A percentile compares a stretch with the other conserved stretches of the same genome.
Evolutionary conservation across 2,329 filamentous ascomycete species (phyloP).

Genomic region (Penicillium sp.): DNA sequence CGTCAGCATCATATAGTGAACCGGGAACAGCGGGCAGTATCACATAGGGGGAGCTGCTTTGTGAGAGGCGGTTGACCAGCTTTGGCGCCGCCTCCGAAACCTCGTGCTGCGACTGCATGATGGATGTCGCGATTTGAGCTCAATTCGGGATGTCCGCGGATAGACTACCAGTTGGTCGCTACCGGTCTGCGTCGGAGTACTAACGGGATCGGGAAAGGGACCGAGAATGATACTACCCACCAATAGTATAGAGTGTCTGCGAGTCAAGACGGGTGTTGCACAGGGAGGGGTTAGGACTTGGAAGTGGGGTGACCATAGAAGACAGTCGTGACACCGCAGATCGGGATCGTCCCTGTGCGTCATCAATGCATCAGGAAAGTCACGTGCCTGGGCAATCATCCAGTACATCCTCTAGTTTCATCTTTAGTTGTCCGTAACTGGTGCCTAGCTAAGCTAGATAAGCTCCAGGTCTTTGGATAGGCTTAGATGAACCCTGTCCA

Average conservation of each 20-base stretch:
- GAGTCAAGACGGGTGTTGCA: conserved; percentile 6
- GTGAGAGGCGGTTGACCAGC: conserved; percentile 54
- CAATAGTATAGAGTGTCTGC: conserved; percentile 3
- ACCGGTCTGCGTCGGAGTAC: conserved; percentile 11
- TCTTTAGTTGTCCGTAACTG: not conserved
- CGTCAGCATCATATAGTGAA: conserved; percentile 13
- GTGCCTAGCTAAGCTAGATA: no score
- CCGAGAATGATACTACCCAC: conserved; percentile 10
- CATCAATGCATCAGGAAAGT: conserved; percentile 27
- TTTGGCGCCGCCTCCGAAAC: conserved; percentile 24
- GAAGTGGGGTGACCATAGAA: conserved; percentile 17
- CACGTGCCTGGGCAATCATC: conserved; percentile 20
- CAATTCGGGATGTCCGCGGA: not conserved
- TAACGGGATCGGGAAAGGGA: conserved; percentile 17
- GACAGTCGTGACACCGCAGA: conserved; percentile 22
- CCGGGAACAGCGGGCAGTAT: conserved; percentile 24
- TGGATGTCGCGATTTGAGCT: conserved; percentile 26
- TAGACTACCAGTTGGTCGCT: not conserved
- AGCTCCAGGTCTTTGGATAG: no score
- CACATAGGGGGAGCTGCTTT: conserved; percentile 65
- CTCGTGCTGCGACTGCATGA: conserved; percentile 28
- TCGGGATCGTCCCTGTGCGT: conserved; percentile 35
- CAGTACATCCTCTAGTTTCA: not conserved
- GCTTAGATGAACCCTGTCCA: no score
- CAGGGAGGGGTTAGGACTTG: conserved; percentile 7